A percentile compares a stretch with the other conserved stretches of the same genome.
Conservation (phyloP, 2,329 filamentous ascomycete species). For the Nigrograna mackinnonii region DNA sequence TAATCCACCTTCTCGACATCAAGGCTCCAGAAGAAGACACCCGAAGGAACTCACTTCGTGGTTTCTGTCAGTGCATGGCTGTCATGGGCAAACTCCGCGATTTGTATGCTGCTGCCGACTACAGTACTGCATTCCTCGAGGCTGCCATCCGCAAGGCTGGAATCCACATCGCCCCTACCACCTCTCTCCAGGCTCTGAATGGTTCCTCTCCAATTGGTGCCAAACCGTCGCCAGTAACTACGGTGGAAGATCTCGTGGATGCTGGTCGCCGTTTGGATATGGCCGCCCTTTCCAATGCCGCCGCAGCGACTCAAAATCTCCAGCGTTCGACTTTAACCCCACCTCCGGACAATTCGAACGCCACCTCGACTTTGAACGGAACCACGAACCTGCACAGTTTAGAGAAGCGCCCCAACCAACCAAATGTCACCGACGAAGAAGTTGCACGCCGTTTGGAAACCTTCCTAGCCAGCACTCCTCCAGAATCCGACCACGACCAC, state of each 20-base stretch:
- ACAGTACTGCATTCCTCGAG: slow-evolving; percentile 92
- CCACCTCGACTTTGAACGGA: slow-evolving; percentile 15
- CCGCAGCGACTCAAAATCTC: slow-evolving; percentile 15
- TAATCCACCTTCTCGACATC: slow-evolving; percentile 91
- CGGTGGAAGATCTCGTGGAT: slow-evolving; percentile 51
- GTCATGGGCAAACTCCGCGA: slow-evolving; percentile 87
- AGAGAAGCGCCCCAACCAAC: slow-evolving; percentile 29
- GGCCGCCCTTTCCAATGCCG: slow-evolving; percentile 9
- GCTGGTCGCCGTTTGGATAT: slow-evolving; percentile 47
- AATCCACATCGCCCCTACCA: slow-evolving; percentile 65
- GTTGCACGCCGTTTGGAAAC: slow-evolving; percentile 51
- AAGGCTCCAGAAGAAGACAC: slow-evolving; percentile 77
- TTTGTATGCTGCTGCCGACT: slow-evolving; percentile 92
- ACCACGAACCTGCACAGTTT: slow-evolving; percentile 37
- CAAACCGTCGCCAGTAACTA: slow-evolving; percentile 38
- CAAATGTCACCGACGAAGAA: slow-evolving; percentile 48
- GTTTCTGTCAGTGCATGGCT: slow-evolving; percentile 90
- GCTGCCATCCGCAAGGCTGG: slow-evolving; percentile 86
- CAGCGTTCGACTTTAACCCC: slow-evolving; percentile 40
- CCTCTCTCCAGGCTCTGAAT: slow-evolving; percentile 13
- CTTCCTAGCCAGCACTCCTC: slow-evolving; percentile 55
- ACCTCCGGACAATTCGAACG: slow-evolving; percentile 46
- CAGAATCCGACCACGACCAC: slow-evolving; percentile 45
- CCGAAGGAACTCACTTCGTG: slow-evolving; percentile 72
- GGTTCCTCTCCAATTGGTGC: slow-evolving; percentile 6